Evolutionary conservation across 495 filamentous ascomycete genomes (phyloP), one percentile per base, ranked within the genome.

Genomic region (Chaetomium tenue): DNA sequence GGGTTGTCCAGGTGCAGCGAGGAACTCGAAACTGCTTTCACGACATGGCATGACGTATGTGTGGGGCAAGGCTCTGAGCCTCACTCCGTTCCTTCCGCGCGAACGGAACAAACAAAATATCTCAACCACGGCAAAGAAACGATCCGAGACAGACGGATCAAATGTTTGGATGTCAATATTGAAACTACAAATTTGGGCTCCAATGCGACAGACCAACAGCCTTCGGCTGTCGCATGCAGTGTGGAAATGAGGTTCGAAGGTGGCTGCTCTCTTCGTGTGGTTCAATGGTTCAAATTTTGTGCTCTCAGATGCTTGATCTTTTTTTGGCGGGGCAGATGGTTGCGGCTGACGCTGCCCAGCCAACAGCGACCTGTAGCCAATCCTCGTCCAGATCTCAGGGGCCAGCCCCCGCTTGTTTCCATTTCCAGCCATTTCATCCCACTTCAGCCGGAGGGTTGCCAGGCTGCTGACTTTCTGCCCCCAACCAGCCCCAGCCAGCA

Each of bases 181-280:
- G 3, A 69, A 85, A 82, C 68, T 78, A 72, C 69, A 71, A 75
- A n/a, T 86, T 72, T 9, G 84, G 79, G 37, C 86, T 78, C 37
- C 77, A 69, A 75, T 89, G 9, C 88, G 40, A 78, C 77, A 33
- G 82, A 83, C 86, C 5, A 37, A 37, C 33, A 8, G 33, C 33
- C 9, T 11, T 37, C 33, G 5, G 33, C 11, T 1, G 33, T 37
- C 33, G 8, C 33, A 12, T 12, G 9, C 9, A 9, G 33, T 37
- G 33, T 12, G 33, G 33, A 37, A 37, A 37, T 37, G 33, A 37
- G 33, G 11, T 7, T 37, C 33, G 11, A 37, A 37, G 5, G 11
- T 11, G 33, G 33, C 33, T 37, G 33, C 33, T 1, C 3, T 7
- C 33, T 3, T 37, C 9, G 5, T 11, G 33, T 11, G 8, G 33